These are phyloP conservation scores for Gossypium rotundifolium DNA, from an alignment of 345 rosid genomes.

Conservation along the genomic window DNA sequence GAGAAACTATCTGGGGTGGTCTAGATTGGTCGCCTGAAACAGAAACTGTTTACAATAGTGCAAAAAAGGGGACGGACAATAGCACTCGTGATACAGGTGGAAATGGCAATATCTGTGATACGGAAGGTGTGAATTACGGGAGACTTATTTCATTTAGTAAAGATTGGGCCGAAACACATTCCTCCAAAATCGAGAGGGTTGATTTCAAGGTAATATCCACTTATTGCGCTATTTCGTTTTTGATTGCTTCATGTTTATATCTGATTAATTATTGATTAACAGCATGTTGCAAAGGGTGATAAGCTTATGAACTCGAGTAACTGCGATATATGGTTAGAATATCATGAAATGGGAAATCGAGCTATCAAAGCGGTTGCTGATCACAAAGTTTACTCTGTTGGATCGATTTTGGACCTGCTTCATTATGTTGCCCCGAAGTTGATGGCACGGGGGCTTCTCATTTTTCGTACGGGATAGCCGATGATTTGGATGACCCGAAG, in stretches of 20 bases:
- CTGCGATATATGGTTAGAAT: constrained; percentile 64
- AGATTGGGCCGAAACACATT: constrained; percentile 40
- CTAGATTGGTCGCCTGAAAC: constrained; percentile 69
- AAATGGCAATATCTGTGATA: constrained; percentile 6
- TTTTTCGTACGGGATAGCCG: constrained; percentile 68
- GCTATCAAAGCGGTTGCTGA: constrained; percentile 47
- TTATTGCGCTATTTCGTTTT: neutral
- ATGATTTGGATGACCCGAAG: constrained; percentile 57
- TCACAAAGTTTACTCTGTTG: constrained; percentile 49
- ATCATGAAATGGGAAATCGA: constrained; percentile 45
- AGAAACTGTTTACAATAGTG: constrained; percentile 20
- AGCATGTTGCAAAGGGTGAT: constrained; percentile 45
- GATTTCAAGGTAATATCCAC: constrained; percentile 50
- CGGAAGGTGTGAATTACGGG: constrained; percentile 39
- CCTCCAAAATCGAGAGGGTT: constrained; percentile 9
- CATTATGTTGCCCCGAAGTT: constrained; percentile 55
- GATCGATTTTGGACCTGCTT: constrained; percentile 49
- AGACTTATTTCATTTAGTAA: constrained; percentile 64
- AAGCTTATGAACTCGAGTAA: constrained; percentile 24
- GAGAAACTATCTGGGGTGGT: constrained; percentile 66
- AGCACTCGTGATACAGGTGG: constrained; percentile 7
- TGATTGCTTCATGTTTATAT: neutral
- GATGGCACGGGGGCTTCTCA: constrained; percentile 62
- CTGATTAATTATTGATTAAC: constrained; percentile 10
- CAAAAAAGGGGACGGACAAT: constrained; percentile 28